Evolutionary conservation across 805 yeast species (phyloP).

Genomic region (Suhomyces prunicola): DNA sequence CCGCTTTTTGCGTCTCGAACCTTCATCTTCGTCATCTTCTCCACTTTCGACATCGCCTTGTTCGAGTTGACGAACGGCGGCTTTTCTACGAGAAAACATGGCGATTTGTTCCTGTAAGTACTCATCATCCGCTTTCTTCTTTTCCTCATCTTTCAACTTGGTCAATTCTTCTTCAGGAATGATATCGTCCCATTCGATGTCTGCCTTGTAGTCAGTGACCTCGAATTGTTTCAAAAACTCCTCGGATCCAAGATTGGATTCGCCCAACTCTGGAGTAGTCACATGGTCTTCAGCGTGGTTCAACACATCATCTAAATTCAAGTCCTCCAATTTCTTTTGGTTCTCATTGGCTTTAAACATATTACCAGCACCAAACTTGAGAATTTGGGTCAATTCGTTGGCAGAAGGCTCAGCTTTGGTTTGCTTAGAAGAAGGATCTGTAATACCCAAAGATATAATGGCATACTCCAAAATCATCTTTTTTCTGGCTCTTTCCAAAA

Average conservation of each 20-base stretch:
- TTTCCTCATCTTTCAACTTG: constrained; percentile 87
- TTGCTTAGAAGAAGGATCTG: constrained; percentile 61
- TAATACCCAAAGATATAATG: constrained; percentile 90
- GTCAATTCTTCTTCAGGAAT: constrained; percentile 92
- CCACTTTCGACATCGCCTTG: constrained; percentile 18
- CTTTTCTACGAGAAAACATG: constrained; percentile 77
- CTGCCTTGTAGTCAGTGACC: constrained; percentile 97
- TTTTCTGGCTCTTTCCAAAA: constrained; percentile 91
- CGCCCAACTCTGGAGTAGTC: constrained; percentile 95
- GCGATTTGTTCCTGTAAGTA: constrained; percentile 87
- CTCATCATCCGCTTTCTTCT: constrained; percentile 79
- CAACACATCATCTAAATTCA: constrained; percentile 92
- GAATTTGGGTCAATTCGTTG: constrained; percentile 84
- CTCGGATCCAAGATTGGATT: constrained; percentile 97
- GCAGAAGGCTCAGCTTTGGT: constrained; percentile 72
- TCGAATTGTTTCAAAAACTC: constrained; percentile 96
- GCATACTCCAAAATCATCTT: constrained; percentile 99
- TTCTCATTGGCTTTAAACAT: constrained; percentile 96
- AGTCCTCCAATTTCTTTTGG: constrained; percentile 91
- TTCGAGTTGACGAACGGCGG: constrained; percentile 60
- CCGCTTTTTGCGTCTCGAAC: constrained; percentile 23
- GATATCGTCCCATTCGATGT: constrained; percentile 98
- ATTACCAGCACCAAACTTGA: constrained; percentile 97
- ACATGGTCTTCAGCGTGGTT: constrained; percentile 97
- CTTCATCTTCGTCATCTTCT: constrained; percentile 38